Evolutionary conservation across 352 stramenopile species (phyloP), one percentile per base, ranked within the genome.

Genomic region (Phytophthora capsici): DNA sequence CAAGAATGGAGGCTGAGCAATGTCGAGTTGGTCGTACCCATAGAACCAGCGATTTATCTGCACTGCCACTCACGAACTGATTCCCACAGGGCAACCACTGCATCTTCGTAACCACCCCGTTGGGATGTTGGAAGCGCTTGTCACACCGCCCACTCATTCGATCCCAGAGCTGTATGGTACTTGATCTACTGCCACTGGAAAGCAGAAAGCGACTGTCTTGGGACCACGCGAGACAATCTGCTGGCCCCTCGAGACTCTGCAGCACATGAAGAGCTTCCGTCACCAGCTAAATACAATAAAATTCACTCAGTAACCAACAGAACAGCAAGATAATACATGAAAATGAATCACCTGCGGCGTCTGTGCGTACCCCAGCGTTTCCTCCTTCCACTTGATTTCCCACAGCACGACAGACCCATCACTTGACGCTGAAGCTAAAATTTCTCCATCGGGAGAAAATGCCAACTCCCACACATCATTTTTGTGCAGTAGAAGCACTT

Each of bases 401-500:
- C 87, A 96, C 10, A 96, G 61, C 9, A 97, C 66, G 12, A 97
- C 80, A 10, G 76, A 83, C 1, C 84, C 88, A 32, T 95, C 85
- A 17, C 87, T 88, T 5, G 84, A 90, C 4, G 84, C 84, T 1
- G 88, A 96, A 16, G 89, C 89, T 54, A 97, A 64, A 28, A 84
- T 78, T 12, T 77, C 54, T 23, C 90, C 91, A 57, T 95, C 63
- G 0, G 90, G 89, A 5, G 88, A 93, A 51, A 97, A 97, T 4
- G 74, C 69, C 13, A 96, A 45, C 36, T 91, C 78, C 56, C 75
- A 76, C n/a, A 94, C 79, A 32, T 93, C 72, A 7, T 67, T 47
- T 10, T 58, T 80, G 57, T 90, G 82, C 23, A 75, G 74, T 9
- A 80, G 44, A 19, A 93, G 46, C 1, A 91, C 49, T 0, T 69